These are phyloP conservation scores for Ceratocystis smalleyi DNA, from an alignment of 2,329 filamentous ascomycete species.

Conservation along the genomic window DNA sequence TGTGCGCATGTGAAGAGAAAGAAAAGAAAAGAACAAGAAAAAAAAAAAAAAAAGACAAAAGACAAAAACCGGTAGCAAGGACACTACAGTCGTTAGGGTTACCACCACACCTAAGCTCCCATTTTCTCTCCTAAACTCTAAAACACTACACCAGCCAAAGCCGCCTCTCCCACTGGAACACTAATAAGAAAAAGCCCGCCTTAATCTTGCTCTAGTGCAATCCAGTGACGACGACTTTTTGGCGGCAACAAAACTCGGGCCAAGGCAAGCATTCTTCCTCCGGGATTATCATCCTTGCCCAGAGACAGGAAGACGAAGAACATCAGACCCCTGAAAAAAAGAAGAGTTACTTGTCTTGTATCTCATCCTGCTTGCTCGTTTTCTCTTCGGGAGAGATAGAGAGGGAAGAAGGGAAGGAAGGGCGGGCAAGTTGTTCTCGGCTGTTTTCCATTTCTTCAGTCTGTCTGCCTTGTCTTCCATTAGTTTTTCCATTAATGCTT, in stretches of 20 bases:
- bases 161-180: no score
- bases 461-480: not conserved
- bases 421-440: not conserved
- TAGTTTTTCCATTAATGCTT: constrained; percentile 1
- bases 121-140: no score
- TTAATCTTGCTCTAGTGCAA: not conserved
- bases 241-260: not conserved
- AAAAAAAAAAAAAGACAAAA: no score
- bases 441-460: not conserved
- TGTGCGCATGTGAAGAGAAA: no score
- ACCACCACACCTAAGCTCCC: no score
- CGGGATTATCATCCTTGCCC: not conserved
- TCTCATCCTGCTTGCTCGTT: not conserved
- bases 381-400: not conserved
- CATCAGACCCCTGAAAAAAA: constrained; percentile 1
- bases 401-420: not conserved
- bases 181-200: not conserved
- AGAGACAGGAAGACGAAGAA: not conserved
- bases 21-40: no score
- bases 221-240: not conserved
- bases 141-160: no score
- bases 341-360: not conserved
- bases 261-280: not conserved
- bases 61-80: no score
- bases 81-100: no score